phyloP scores from a whole-genome alignment of 441 rosid genomes.

The Euphorbia schlechtendalii region DNA sequence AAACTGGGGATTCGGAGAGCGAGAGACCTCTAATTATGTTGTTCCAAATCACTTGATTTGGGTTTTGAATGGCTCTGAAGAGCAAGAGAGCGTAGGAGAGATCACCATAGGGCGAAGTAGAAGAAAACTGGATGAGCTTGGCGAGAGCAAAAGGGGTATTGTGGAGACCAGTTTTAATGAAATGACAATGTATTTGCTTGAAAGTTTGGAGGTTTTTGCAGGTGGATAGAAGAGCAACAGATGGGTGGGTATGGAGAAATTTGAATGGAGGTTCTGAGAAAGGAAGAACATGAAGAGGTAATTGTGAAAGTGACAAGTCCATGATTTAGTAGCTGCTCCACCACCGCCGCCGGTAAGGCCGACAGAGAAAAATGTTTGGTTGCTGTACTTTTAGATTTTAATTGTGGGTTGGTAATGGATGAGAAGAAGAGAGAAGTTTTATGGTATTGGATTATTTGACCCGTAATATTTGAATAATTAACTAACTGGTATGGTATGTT shows the following conservation, averaged over 20 bases:
- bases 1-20: constrained; percentile 30
- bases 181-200: constrained; percentile 48
- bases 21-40: constrained; percentile 47
- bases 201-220: constrained; percentile 44
- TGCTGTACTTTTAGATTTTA: no score
- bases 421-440: no score
- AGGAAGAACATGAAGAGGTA: constrained; percentile 37
- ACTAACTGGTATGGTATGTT: no score
- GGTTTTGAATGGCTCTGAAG: constrained; percentile 43
- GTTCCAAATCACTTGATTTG: constrained; percentile 60
- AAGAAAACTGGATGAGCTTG: constrained; percentile 55
- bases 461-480: no score
- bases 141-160: constrained; percentile 58
- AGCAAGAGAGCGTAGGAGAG: constrained; percentile 43
- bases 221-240: constrained; percentile 50
- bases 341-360: no score
- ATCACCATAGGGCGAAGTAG: constrained; percentile 47
- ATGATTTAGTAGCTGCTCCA: no score
- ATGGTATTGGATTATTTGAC: no score
- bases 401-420: no score
- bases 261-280: constrained; percentile 60
- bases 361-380: no score
- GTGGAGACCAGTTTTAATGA: constrained; percentile 67
- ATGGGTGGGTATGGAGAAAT: constrained; percentile 44
- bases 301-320: constrained; percentile 20